phyloP scores from a whole-genome alignment of 768 basidiomycete species.

The Harrya chromipes region DNA sequence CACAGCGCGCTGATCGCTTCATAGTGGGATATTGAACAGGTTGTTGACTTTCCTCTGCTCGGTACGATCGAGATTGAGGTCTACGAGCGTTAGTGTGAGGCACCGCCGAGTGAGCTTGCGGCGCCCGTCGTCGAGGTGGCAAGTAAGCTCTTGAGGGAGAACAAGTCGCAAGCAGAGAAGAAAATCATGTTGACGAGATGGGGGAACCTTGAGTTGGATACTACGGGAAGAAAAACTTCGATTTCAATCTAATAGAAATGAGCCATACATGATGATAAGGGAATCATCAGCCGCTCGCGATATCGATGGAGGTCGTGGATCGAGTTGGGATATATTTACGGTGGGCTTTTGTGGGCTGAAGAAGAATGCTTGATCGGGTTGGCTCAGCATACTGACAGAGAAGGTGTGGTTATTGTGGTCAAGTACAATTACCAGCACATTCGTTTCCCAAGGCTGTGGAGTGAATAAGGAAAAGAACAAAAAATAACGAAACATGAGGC shows the following conservation, averaged over 20 bases:
- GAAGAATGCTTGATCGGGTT: neutral
- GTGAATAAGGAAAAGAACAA: neutral
- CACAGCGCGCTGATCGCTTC: neutral
- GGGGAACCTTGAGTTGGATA: too few relatives aligned
- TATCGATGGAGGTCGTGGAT: slow-evolving; percentile 16
- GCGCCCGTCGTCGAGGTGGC: too few relatives aligned
- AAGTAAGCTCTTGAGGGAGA: too few relatives aligned
- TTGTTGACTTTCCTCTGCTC: neutral
- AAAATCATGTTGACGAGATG: neutral
- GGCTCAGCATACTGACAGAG: slow-evolving; percentile 2
- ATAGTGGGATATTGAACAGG: too few relatives aligned
- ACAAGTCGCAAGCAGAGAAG: slow-evolving; percentile 4
- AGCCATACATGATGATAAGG: neutral
- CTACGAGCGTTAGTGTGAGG: neutral
- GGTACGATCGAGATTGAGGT: slow-evolving; percentile 1
- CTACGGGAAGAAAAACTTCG: too few relatives aligned
- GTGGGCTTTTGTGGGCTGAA: neutral
- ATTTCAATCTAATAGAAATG: too few relatives aligned
- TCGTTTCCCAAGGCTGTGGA: too few relatives aligned
- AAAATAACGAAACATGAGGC: slow-evolving; percentile 14
- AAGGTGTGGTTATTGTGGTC: slow-evolving; percentile 12
- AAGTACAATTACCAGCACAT: slow-evolving; percentile 14
- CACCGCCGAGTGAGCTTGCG: neutral
- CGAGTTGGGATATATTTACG: slow-evolving; percentile 6
- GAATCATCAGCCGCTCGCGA: too few relatives aligned